A percentile compares a stretch with the other conserved stretches of the same genome.
Evolutionary conservation across 306 rosid genomes (phyloP).

Genomic region (Hippophae gyantsensis): DNA sequence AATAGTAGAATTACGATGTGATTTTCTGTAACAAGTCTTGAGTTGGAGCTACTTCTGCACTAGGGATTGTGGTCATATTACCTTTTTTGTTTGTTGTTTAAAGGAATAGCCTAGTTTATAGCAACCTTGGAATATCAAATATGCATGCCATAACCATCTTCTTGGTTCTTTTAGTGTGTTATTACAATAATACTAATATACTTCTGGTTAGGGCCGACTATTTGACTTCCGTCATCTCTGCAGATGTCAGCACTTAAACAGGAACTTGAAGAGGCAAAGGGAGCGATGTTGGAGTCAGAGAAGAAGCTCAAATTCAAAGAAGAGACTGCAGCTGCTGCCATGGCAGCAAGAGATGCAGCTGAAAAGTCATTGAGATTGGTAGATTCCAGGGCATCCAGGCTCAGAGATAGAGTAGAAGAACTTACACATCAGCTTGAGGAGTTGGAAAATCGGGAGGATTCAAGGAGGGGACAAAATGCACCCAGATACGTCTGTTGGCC

Average conservation of each 20-base stretch:
- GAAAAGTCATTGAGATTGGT: constrained; percentile 86
- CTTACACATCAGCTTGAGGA: constrained; percentile 87
- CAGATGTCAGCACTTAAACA: constrained; percentile 69
- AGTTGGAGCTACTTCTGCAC: no score
- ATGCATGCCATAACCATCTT: no score
- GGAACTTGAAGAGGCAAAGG: constrained; percentile 89
- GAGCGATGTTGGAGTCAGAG: constrained; percentile 61
- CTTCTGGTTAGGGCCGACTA: not conserved
- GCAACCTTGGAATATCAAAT: no score
- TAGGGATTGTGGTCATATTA: no score
- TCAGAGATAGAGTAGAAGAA: constrained; percentile 84
- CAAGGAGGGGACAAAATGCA: constrained; percentile 39
- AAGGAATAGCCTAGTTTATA: no score
- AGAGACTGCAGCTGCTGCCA: constrained; percentile 93
- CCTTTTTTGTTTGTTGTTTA: no score
- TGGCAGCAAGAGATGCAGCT: constrained; percentile 99
- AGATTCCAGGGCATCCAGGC: constrained; percentile 80
- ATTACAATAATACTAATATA: no score
- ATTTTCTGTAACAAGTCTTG: no score
- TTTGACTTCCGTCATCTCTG: constrained; percentile 22
- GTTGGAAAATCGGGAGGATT: constrained; percentile 75
- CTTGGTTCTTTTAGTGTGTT: not conserved
- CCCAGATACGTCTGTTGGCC: constrained; percentile 98
- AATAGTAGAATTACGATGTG: no score
- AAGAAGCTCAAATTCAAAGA: constrained; percentile 91